phyloP scores from a whole-genome alignment of 306 rosid species.

The Albizia julibrissin region DNA sequence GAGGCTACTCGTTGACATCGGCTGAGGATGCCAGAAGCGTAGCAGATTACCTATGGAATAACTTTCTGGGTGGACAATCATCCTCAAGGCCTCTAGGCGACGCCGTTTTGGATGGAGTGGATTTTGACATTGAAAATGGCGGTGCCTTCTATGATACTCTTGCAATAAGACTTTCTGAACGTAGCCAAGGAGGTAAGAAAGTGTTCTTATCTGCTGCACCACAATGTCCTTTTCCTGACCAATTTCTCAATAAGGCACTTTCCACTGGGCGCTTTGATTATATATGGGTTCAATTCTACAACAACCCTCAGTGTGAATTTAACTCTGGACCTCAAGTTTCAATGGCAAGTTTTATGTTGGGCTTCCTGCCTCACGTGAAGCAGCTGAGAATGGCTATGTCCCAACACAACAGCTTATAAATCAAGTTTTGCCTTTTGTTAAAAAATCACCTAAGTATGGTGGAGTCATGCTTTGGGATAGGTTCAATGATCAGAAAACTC shows the following conservation, averaged over 20 bases:
- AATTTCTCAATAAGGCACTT: neutral
- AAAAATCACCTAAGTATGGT: constrained; percentile 49
- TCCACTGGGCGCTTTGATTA: neutral
- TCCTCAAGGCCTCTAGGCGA: constrained; percentile 39
- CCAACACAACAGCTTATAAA: constrained; percentile 37
- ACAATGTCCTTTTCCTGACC: constrained; percentile 38
- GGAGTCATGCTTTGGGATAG: constrained; percentile 61
- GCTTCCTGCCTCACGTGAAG: constrained; percentile 45
- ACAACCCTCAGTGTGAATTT: neutral
- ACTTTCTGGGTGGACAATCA: constrained; percentile 47
- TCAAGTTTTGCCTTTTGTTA: constrained; percentile 46
- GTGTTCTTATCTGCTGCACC: constrained; percentile 39
- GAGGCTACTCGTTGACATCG: constrained; percentile 32
- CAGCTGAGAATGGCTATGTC: constrained; percentile 50
- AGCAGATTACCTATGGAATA: constrained; percentile 41
- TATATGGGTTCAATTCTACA: neutral
- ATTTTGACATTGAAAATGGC: constrained; percentile 41
- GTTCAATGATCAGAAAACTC: neutral
- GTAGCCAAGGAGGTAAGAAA: constrained; percentile 1
- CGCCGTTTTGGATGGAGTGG: constrained; percentile 51
- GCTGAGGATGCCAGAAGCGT: constrained; percentile 29
- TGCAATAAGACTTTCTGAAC: neutral
- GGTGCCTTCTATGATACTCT: neutral
- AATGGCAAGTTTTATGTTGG: neutral
- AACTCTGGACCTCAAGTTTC: neutral